Percentiles rank a stretch among this genome's conserved stretches.
Conservation (phyloP, 176 grass and related monocot species). For the Dendrocalamus sinicus region DNA sequence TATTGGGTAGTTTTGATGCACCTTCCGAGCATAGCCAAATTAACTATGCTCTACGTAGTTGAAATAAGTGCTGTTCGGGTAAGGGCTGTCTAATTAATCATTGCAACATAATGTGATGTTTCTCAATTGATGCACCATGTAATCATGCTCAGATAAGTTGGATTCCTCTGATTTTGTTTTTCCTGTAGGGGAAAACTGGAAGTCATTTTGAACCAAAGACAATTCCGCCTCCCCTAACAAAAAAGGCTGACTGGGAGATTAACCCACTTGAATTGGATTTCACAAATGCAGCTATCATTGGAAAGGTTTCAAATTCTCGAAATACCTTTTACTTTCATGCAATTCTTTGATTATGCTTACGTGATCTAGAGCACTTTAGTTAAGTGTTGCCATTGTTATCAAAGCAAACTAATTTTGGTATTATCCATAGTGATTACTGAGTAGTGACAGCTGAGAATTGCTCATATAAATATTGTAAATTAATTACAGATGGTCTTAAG, state of each 20-base stretch:
- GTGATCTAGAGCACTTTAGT: not conserved
- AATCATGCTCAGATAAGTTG: slow-evolving; percentile 15
- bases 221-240: slow-evolving; percentile 93
- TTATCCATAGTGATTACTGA: not conserved
- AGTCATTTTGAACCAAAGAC: slow-evolving; percentile 98
- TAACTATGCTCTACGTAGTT: slow-evolving; percentile 27
- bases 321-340: slow-evolving; percentile 8
- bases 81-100: slow-evolving; percentile 4
- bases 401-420: slow-evolving; percentile 6
- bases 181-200: slow-evolving; percentile 87
- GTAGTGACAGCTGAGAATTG: not conserved
- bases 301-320: slow-evolving; percentile 68
- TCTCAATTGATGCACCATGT: not conserved
- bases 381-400: not conserved
- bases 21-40: slow-evolving; percentile 26
- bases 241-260: slow-evolving; percentile 99
- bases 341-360: not conserved
- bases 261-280: slow-evolving; percentile 94
- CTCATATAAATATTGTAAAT: not conserved
- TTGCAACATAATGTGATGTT: slow-evolving; percentile 15
- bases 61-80: not conserved
- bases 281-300: slow-evolving; percentile 65
- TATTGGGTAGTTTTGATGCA: slow-evolving; percentile 21
- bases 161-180: slow-evolving; percentile 38
- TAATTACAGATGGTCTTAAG: not conserved